Evolutionary conservation across 1,284 basidiomycete species (phyloP), one percentile per base, ranked within the genome.

Genomic region (Cryptococcus sp.): DNA sequence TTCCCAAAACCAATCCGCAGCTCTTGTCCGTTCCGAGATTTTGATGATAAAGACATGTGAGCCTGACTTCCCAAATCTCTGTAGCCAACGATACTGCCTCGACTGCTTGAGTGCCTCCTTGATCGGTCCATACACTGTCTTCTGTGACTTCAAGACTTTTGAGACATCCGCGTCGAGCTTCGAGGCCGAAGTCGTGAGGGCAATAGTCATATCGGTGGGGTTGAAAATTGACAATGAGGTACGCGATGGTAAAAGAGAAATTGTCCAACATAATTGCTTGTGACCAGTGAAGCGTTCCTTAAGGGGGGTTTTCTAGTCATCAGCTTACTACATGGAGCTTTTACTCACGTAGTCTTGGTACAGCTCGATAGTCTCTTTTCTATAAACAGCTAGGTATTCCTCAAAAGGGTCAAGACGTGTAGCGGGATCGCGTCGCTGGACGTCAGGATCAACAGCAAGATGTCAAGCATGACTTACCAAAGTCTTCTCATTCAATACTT

Each of bases 1-100:
- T 55, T 72, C 69, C 72, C 72, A 76, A 44, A 64, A 70, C 74
- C 73, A 76, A 53, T 76, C 74, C 41, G 70, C 49, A 3, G 70
- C 64, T 46, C 74, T 59, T 3, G 67, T 67, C 19, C 67, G 52
- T 43, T 72, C 67, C 5, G 60, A 54, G 19, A 72, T 57, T 47
- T 72, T 67, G 41, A 76, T 47, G 22, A 74, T 59, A 50, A 76
- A 71, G 7, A 74, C 55, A 42, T 70, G 64, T 1, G 63, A 66
- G 16, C 67, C 69, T 18, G 48, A 47, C 43, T 43, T 25, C 22
- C 55, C 52, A n/a, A n/a, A n/a, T 10, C 48, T 53, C 18, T 49
- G 48, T 0, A 73, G 48, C 68, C 68, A 69, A 46, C 64, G 45
- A 2, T 57, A 49, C 47, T 73, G 69, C 23, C 62, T 61, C 2